Evolutionary conservation across 768 basidiomycete genomes (phyloP).

Genomic region (Rhodotorula babjevae): DNA sequence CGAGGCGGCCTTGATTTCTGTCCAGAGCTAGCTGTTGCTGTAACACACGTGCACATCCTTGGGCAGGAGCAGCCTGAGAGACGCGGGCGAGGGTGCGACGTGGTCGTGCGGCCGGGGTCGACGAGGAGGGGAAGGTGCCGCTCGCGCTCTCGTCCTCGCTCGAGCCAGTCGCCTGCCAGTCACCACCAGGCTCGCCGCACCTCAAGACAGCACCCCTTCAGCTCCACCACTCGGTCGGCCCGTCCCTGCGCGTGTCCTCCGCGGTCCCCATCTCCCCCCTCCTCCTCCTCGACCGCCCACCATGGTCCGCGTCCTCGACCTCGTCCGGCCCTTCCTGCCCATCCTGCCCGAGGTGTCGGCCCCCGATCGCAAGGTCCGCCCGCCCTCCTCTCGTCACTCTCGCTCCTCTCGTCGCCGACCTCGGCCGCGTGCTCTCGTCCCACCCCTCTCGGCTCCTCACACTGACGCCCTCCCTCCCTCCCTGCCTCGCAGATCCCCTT

Average conservation of each 20-base stretch:
- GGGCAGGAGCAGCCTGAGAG: neutral
- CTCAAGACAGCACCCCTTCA: no score
- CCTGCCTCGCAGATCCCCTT: slow-evolving; percentile 69
- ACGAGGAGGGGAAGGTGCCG: no score
- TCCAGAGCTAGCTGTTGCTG: neutral
- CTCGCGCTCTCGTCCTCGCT: no score
- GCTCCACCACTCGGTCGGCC: no score
- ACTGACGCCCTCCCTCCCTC: neutral
- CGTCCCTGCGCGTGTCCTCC: no score
- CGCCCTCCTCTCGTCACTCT: neutral
- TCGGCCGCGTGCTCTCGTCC: slow-evolving; percentile 2
- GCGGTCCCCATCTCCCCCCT: no score
- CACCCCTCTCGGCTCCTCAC: neutral
- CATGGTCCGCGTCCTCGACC: slow-evolving; percentile 18
- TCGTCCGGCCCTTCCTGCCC: slow-evolving; percentile 71
- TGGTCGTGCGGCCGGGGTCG: no score
- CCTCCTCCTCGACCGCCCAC: neutral
- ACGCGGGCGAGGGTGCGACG: no score
- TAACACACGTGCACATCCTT: no score
- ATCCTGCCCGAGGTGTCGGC: slow-evolving; percentile 96
- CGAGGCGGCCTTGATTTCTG: neutral
- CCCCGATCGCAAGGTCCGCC: slow-evolving; percentile 83
- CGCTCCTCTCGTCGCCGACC: no score
- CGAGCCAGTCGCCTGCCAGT: no score
- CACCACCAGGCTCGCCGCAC: no score